Evolutionary conservation across 768 basidiomycete species (phyloP).

Genomic region (Cubamyces lactineus): DNA sequence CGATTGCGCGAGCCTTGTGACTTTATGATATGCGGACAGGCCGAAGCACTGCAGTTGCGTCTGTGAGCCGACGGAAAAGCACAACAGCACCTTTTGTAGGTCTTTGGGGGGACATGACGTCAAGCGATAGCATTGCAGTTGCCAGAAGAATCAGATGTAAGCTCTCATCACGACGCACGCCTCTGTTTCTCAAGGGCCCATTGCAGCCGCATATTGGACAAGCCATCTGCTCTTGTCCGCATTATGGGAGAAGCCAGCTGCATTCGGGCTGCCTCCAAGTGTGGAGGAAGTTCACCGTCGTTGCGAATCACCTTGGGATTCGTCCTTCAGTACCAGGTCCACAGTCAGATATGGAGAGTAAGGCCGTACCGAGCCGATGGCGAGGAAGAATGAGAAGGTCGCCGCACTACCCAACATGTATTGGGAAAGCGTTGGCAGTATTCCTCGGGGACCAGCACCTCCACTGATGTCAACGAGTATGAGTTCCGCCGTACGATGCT

Average conservation of each 20-base stretch:
- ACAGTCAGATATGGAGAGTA: background rate
- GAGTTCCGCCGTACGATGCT: background rate
- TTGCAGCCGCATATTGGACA: constrained; percentile 68
- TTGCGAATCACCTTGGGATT: constrained; percentile 81
- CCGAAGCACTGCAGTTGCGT: no score
- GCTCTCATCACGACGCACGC: constrained; percentile 14
- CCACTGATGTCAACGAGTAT: constrained; percentile 48
- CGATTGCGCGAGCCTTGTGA: no score
- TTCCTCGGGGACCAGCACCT: constrained; percentile 90
- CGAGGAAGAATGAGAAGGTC: constrained; percentile 96
- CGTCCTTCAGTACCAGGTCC: background rate
- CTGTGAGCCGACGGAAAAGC: no score
- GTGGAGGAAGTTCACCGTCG: constrained; percentile 62
- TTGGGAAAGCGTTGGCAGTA: constrained; percentile 89
- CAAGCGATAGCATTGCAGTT: background rate
- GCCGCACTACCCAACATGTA: constrained; percentile 99
- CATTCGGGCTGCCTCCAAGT: constrained; percentile 64
- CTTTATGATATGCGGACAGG: no score
- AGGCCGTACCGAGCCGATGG: constrained; percentile 81
- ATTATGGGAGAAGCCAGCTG: constrained; percentile 60
- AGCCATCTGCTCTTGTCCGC: constrained; percentile 68
- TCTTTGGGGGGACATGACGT: background rate
- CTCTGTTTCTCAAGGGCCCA: constrained; percentile 54
- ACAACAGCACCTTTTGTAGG: no score
- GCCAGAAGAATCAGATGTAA: background rate